Base-by-base conservation (phyloP, 1,284 basidiomycete species). In the Moniliophthora roreri region DNA sequence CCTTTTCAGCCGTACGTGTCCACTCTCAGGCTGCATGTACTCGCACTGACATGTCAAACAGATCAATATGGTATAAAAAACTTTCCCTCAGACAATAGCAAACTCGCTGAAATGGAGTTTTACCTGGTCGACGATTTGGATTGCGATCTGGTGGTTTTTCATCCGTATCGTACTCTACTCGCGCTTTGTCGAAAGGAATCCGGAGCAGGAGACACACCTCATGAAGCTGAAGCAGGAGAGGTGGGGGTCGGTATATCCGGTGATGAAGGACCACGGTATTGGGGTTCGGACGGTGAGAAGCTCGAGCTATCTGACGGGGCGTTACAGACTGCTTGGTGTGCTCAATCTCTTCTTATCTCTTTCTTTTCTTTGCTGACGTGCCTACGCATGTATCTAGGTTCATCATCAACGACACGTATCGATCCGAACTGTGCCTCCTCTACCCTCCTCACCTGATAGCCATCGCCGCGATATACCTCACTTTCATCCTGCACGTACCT, bases 91-190 rank as follows among this genome's bases (percentile, higher is more conserved):
- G 94, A 98, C 65, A 87, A 93, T 61, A 82, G 87, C n/a, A 93
- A 93, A 64, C 75, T 99, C 4, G 96, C 95, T 4, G 95, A 98
- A 69, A 98, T 98, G 95, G 96, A 98, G 69, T 98, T 98, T 72
- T 98, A 98, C 71, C 83, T 99, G 11, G 84, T 99, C 18, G 93
- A 94, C 63, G 96, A 99, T 67, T 82, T 99, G 38, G 94, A 97
- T 69, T 98, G 96, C 64, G 94, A 98, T 70, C 76, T 99, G 38
- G 83, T 90, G 48, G 80, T 98, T 6, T 98, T 94, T 68, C 96
- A 98, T 68, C 95, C 96, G 0, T 99, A 98, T 71, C 85, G 93
- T 41, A 90, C 91, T 0, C 80, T 98, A 32, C 73, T 91, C 42
- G 78, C 87, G 4, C 77, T 98, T 11, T 91, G 86, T 60, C 87